phyloP scores from a whole-genome alignment of 2,329 filamentous ascomycete genomes.

The Daldinia sp. region DNA sequence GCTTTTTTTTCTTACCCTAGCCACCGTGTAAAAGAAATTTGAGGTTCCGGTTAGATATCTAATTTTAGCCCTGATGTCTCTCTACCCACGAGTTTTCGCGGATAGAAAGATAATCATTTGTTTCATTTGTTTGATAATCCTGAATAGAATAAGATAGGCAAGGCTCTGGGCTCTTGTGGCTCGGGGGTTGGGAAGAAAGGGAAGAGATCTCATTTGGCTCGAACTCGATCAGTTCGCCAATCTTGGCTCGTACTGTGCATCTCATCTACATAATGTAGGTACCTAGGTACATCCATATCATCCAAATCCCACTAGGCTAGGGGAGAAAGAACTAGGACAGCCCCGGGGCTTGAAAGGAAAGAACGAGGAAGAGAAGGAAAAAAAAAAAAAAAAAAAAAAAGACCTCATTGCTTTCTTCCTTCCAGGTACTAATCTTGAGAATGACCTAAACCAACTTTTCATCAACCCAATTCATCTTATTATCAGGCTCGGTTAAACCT shows the following conservation, averaged over 20 bases:
- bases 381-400: slow-evolving; percentile 17
- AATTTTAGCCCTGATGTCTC: not conserved
- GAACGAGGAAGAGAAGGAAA: slow-evolving; percentile 6
- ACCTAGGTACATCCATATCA: too few relatives aligned
- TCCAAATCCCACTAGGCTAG: slow-evolving; percentile 5
- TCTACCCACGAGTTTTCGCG: not conserved
- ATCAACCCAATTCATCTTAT: slow-evolving; percentile 1
- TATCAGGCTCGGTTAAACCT: not conserved
- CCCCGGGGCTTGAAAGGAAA: slow-evolving; percentile 11
- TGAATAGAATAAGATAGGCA: slow-evolving; percentile 2
- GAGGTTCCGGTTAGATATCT: not conserved
- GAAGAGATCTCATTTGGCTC: slow-evolving; percentile 23
- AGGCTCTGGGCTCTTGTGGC: slow-evolving; percentile 25
- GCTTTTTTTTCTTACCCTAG: slow-evolving; percentile 12
- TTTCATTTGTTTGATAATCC: not conserved
- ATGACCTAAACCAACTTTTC: slow-evolving; percentile 1
- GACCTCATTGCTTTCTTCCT: slow-evolving; percentile 1
- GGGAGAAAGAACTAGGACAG: slow-evolving; percentile 14
- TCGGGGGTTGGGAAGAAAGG: slow-evolving; percentile 22
- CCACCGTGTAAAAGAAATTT: slow-evolving; percentile 9
- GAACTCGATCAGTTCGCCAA: slow-evolving; percentile 11
- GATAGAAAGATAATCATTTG: slow-evolving; percentile 1
- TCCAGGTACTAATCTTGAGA: not conserved
- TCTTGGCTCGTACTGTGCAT: slow-evolving; percentile 31
- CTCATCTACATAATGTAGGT: slow-evolving; percentile 22